Base-by-base conservation (phyloP, 2,329 filamentous ascomycete genomes). In the Penicillium sp. region DNA sequence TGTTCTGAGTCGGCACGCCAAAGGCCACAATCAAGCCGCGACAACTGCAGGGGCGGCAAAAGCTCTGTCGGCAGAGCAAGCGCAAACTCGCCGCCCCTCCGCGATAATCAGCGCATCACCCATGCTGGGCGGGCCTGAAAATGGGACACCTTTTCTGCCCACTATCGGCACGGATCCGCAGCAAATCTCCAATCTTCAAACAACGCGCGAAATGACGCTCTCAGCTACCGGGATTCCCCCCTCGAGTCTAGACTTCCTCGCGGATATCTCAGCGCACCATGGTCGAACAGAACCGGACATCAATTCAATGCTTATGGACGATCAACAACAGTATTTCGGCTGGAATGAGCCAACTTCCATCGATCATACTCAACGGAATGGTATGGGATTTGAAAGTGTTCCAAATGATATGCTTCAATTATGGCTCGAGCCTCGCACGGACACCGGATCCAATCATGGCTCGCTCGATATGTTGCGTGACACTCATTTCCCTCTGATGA, bases 1-100 rank as follows among this genome's bases (percentile, higher is more conserved):
- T 68, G 76, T 80, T 42, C 59, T 80, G 42, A 79, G 77, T 52
- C 75, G 78, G 36, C 78, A 80, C 64, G 77, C 76, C 61, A 80
- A 79, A 70, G 75, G 77, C 47, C 77, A 80, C 60, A 75, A 76
- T 34, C 59, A 63, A 43, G 44, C 60, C 23, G 51, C 51, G 15
- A 48, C 56, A 13, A 45, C 43, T 9, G 53, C 48, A 9, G 48
- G 48, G 12, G 43, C 58, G 42, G 72, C 72, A 56, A 70, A 57
- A 56, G 70, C 65, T 63, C 54, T 56, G 51, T 29, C 54, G 6
- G 28, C 45, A 18, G 63, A 53, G 58, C 68, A 64, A 57, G 58
- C 59, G 41, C 58, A 58, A 42, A 57, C 54, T 58, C 66, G 56
- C 61, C 66, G 59, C 52, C 65, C 63, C 53, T 57, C 65, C 10